Percentiles rank a stretch among this genome's conserved stretches.
These are phyloP conservation scores for Boletellus dicymbophilus DNA, from an alignment of 1,284 basidiomycete species.

Conservation along the genomic window DNA sequence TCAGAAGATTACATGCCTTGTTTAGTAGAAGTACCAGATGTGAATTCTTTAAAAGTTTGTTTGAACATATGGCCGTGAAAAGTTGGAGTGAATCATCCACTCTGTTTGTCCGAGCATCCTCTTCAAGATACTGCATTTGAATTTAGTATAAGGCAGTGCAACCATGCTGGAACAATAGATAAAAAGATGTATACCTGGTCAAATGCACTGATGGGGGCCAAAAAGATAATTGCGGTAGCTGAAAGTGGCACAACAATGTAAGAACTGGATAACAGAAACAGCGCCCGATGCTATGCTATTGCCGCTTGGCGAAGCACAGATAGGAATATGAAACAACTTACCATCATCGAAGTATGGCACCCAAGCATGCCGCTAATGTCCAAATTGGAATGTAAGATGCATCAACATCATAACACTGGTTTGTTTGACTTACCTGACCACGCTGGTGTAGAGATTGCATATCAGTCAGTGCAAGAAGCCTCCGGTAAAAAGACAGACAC, in stretches of 20 bases:
- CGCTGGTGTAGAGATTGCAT: constrained; percentile 37
- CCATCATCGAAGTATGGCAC: constrained; percentile 83
- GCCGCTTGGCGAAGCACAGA: constrained; percentile 10
- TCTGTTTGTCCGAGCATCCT: constrained; percentile 74
- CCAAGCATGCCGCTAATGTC: constrained; percentile 69
- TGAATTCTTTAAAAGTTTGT: constrained; percentile 68
- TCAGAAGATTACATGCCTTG: constrained; percentile 53
- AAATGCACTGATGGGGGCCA: constrained; percentile 80
- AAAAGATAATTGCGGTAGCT: constrained; percentile 75
- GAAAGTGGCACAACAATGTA: constrained; percentile 9
- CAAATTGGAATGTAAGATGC: constrained; percentile 15
- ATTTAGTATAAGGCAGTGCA: constrained; percentile 10
- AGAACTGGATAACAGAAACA: constrained; percentile 12
- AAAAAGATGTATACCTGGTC: constrained; percentile 58
- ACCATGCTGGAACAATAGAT: constrained; percentile 4
- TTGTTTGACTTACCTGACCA: constrained; percentile 45
- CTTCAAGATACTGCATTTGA: constrained; percentile 67
- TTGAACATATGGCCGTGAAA: constrained; percentile 72
- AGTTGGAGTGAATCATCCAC: constrained; percentile 80
- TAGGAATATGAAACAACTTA: constrained; percentile 34
- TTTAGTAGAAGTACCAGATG: constrained; percentile 76
- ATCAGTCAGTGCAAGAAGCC: constrained; percentile 4
- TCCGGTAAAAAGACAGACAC: constrained; percentile 29
- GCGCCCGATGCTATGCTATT: constrained; percentile 15
- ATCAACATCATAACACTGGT: constrained; percentile 26